A percentile compares a stretch with the other conserved stretches of the same genome.
Conservation (phyloP, 2,329 filamentous ascomycete genomes). For the Trichoderma aggressivum region DNA sequence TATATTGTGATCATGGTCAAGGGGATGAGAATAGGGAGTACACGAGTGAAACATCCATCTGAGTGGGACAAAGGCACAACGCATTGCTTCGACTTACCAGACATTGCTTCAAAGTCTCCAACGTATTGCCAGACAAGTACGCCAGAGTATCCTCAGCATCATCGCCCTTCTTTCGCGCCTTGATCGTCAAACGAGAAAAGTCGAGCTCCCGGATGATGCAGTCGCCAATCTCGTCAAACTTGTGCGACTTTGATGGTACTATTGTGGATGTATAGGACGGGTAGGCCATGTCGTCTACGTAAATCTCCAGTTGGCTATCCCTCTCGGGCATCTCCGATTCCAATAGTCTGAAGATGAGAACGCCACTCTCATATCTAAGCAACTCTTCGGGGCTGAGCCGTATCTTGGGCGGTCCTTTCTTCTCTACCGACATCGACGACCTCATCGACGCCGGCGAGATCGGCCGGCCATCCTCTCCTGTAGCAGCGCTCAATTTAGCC, state of each 20-base stretch:
- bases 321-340: slow-evolving; percentile 79
- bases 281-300: slow-evolving; percentile 94
- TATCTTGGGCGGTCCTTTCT: slow-evolving; percentile 67
- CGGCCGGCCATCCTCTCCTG: slow-evolving; percentile 26
- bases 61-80: not conserved
- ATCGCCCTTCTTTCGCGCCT: slow-evolving; percentile 76
- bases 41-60: not conserved
- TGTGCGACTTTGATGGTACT: slow-evolving; percentile 64
- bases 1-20: not conserved
- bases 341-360: slow-evolving; percentile 91
- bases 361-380: slow-evolving; percentile 79
- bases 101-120: slow-evolving; percentile 84
- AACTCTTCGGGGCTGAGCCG: slow-evolving; percentile 77
- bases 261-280: slow-evolving; percentile 81
- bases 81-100: slow-evolving; percentile 53
- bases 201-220: slow-evolving; percentile 97
- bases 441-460: slow-evolving; percentile 38
- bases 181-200: slow-evolving; percentile 86
- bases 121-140: slow-evolving; percentile 77
- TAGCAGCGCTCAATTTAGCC: slow-evolving; percentile 33
- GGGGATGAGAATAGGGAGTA: not conserved
- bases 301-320: slow-evolving; percentile 76
- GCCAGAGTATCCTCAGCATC: slow-evolving; percentile 75
- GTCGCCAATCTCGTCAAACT: slow-evolving; percentile 90
- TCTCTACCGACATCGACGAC: slow-evolving; percentile 41